These are phyloP conservation scores for Durotheca rogersii DNA, from an alignment of 495 filamentous ascomycete species.

Conservation along the genomic window DNA sequence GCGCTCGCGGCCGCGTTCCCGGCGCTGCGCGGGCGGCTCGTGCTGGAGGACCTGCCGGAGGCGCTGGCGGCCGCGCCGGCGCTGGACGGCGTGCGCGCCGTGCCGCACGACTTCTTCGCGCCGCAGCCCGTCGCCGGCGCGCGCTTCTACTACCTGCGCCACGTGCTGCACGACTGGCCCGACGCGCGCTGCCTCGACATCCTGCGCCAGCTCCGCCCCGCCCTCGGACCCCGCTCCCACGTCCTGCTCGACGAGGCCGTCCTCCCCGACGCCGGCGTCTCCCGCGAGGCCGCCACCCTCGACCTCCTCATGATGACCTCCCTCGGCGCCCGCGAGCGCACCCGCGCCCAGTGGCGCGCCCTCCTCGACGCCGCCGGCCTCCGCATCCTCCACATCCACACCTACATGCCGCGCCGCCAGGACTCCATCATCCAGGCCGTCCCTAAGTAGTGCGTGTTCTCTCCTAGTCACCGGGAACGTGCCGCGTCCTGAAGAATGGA, in stretches of 20 bases:
- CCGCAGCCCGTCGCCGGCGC: conserved; percentile 27
- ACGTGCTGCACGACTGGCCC: conserved; percentile 45
- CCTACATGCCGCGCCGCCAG: neutral
- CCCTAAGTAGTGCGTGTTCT: neutral
- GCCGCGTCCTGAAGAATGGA: too few species aligned
- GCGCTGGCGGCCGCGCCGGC: neutral
- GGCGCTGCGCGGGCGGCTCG: neutral
- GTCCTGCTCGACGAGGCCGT: conserved; percentile 47
- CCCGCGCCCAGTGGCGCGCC: conserved; percentile 25
- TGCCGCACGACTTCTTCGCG: neutral
- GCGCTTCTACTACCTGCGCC: conserved; percentile 46
- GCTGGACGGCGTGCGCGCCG: neutral
- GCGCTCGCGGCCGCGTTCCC: neutral
- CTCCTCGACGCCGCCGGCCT: conserved; percentile 41
- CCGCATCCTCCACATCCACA: neutral
- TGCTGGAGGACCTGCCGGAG: neutral
- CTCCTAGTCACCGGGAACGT: too few species aligned
- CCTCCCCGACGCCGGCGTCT: conserved; percentile 40
- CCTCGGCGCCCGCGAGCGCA: conserved; percentile 34
- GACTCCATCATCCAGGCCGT: neutral
- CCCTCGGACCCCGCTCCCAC: conserved; percentile 38
- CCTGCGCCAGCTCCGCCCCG: conserved; percentile 34
- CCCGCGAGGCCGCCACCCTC: conserved; percentile 43
- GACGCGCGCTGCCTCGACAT: conserved; percentile 40
- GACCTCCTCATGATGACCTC: conserved; percentile 38